Base-by-base conservation (phyloP, 129 eudicot genomes). In the Flaveria robusta region DNA sequence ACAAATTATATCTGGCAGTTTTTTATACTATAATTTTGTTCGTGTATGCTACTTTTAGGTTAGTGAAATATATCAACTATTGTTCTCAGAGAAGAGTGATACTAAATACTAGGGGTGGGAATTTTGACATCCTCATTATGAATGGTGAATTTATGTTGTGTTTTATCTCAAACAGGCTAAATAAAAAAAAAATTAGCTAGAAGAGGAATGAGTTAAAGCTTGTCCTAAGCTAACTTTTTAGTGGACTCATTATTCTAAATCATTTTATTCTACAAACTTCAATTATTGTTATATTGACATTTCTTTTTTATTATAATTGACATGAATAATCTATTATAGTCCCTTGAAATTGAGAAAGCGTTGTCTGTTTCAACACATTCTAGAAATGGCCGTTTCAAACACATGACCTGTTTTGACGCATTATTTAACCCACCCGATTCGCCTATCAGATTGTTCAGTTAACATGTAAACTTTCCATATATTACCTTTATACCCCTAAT, bases 11-110 rank as follows among this genome's bases (percentile, higher is more conserved):
- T 27, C 31, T 27, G 31, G 31, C 31, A 27, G 31, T 27, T 27
- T 27, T 27, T 27, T 27, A 27, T 68, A 68, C 73, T 43, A 45
- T 55, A 55, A 49, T 63, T 43, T 45, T 24, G 27, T 76, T 31
- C 7, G 55, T 31, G 19, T 23, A 47, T 66, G 26, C 66, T 39
- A 70, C 76, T 46, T 69, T 14, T 69, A 45, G 27, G 42, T 9
- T 46, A 29, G 4, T 34, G 50, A 59, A 24, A 70, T 43, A 27
- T 62, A 60, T 20, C 63, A 47, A 47, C 31, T 18, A 11, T 27
- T 51, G 27, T 29, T 51, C 1, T 39, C 50, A 65, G 29, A 45
- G 37, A 60, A 46, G 4, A 31, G 16, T n/a, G 37, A n/a, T 74
- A 14, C 37, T 20, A 23, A 4, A 7, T 72, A 55, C 67, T 22